These are phyloP conservation scores for Mycena venus DNA, from an alignment of 768 basidiomycete genomes.

Conservation along the genomic window DNA sequence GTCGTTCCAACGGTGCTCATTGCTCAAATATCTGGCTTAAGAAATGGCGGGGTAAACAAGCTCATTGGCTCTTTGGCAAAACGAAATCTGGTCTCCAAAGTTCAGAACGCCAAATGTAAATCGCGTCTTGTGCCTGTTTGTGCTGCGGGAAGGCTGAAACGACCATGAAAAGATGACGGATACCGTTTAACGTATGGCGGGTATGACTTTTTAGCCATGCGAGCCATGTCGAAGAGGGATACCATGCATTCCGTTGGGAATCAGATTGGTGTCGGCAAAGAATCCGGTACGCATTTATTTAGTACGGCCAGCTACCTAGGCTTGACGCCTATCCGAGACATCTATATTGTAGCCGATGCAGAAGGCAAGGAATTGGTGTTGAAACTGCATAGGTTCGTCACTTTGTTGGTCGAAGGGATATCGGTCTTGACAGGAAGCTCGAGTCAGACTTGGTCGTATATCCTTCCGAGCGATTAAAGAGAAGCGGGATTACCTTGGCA, in stretches of 20 bases:
- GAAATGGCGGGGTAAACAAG: constrained; percentile 95
- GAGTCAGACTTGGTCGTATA: constrained; percentile 88
- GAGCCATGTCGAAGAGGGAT: constrained; percentile 91
- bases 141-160: constrained; percentile 15
- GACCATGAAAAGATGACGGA: constrained; percentile 83
- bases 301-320: not conserved
- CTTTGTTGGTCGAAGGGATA: not conserved
- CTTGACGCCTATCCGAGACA: constrained; percentile 62
- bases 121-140: constrained; percentile 16
- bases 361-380: constrained; percentile 91
- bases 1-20: constrained; percentile 92
- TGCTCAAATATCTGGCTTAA: constrained; percentile 91
- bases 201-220: constrained; percentile 96
- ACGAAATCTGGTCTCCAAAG: constrained; percentile 88
- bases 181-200: constrained; percentile 98
- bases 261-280: constrained; percentile 98
- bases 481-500: constrained; percentile 96
- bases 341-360: constrained; percentile 89
- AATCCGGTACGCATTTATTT: constrained; percentile 76
- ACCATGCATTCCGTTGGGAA: constrained; percentile 94
- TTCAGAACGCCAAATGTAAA: constrained; percentile 93
- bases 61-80: constrained; percentile 91
- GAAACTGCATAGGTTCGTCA: constrained; percentile 88
- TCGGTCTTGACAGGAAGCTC: constrained; percentile 1
- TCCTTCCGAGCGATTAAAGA: constrained; percentile 97